Evolutionary conservation across 2,329 filamentous ascomycete genomes (phyloP).

Genomic region (Ophiostoma sp.): DNA sequence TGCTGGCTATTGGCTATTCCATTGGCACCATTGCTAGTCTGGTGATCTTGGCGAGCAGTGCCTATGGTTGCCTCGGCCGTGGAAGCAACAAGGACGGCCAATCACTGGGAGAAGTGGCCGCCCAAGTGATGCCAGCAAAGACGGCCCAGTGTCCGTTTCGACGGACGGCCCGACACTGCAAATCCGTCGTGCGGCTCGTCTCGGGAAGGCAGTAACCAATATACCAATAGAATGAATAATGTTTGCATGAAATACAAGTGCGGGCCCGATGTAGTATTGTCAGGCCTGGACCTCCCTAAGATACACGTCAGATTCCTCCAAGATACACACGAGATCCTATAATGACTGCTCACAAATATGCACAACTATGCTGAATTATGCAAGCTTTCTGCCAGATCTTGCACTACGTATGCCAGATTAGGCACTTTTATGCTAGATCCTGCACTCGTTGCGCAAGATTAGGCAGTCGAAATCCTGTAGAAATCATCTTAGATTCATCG

Average conservation of each 20-base stretch:
- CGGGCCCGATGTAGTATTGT: neutral
- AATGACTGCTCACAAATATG: neutral
- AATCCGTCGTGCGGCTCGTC: neutral
- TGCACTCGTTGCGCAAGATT: conserved; percentile 15
- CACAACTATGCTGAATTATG: neutral
- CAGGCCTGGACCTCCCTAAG: neutral
- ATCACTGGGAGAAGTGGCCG: neutral
- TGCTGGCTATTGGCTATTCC: conserved; percentile 14
- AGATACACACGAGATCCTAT: neutral
- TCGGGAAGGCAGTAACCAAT: neutral
- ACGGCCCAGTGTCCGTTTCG: neutral
- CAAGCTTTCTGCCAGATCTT: conserved; percentile 8
- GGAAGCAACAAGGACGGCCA: neutral
- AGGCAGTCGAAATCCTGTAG: conserved; percentile 10
- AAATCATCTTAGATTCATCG: neutral
- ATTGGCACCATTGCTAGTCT: conserved; percentile 14
- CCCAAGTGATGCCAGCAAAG: neutral
- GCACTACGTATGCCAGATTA: neutral
- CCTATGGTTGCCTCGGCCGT: conserved; percentile 2
- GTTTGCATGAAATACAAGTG: neutral
- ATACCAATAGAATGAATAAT: neutral
- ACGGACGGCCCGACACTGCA: conserved; percentile 1
- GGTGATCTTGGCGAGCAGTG: conserved; percentile 19
- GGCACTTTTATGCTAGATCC: neutral
- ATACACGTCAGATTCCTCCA: neutral